Evolutionary conservation across 345 rosid genomes (phyloP).

Genomic region (Arabidopsis suecica): DNA sequence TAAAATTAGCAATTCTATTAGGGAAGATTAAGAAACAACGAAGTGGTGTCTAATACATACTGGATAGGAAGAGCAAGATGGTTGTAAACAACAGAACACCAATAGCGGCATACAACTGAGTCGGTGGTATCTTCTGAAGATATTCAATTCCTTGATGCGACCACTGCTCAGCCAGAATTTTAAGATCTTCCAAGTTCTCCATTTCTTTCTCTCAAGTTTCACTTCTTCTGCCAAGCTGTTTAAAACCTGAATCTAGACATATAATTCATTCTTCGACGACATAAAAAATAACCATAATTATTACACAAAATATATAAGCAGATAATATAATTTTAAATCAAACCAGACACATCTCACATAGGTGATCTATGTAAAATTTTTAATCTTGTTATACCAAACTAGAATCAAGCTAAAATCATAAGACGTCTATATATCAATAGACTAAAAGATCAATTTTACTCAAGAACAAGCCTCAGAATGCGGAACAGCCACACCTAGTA

Average conservation of each 20-base stretch:
- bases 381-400: too few relatives aligned
- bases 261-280: not conserved
- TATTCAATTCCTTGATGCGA: slow-evolving; percentile 58
- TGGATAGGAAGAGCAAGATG: slow-evolving; percentile 53
- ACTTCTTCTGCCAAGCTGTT: slow-evolving; percentile 20
- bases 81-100: slow-evolving; percentile 63
- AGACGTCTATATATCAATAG: not conserved
- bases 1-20: not conserved
- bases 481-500: too few relatives aligned
- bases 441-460: too few relatives aligned
- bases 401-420: not conserved
- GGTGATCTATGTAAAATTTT: not conserved
- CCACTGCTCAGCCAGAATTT: slow-evolving; percentile 55
- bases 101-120: slow-evolving; percentile 70
- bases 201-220: slow-evolving; percentile 38
- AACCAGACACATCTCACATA: not conserved
- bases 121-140: slow-evolving; percentile 60
- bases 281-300: not conserved
- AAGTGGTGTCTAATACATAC: slow-evolving; percentile 46
- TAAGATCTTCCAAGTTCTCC: slow-evolving; percentile 77
- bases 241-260: not conserved
- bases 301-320: not conserved
- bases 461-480: not conserved
- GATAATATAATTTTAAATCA: not conserved
- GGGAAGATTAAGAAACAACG: not conserved